A percentile compares a stretch with the other conserved stretches of the same genome.
Conservation (phyloP, 192 early-diverging fungal species). For the Globomyces pollinis-pini region DNA sequence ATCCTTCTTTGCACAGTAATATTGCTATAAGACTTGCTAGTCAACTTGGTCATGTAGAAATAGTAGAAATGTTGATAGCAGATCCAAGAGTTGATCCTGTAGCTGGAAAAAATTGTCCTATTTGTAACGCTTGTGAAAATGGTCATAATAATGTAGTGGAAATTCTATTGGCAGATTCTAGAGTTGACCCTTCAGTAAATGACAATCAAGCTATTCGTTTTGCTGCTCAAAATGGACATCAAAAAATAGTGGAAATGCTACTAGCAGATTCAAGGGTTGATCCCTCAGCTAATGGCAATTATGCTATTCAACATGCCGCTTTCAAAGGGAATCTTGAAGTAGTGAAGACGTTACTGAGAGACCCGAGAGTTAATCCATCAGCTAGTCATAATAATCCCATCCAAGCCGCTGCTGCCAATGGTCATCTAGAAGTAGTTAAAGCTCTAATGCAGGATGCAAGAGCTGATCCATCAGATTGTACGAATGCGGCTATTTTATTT, state of each 20-base stretch:
- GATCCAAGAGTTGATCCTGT: slow-evolving; percentile 1
- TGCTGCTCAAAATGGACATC: not conserved
- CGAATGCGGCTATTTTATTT: not conserved
- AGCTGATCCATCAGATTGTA: not conserved
- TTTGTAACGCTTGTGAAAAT: not conserved
- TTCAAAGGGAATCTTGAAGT: not conserved
- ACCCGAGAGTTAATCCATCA: not conserved
- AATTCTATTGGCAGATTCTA: not conserved
- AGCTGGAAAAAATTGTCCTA: not conserved
- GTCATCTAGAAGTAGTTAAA: not conserved
- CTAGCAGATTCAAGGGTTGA: not conserved
- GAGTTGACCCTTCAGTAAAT: not conserved
- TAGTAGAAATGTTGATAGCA: not conserved
- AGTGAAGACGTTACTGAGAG: not conserved
- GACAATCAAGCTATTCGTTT: not conserved
- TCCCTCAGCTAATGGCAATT: too few relatives aligned
- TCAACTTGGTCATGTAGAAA: not conserved
- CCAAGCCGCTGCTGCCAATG: not conserved
- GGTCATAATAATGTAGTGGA: not conserved
- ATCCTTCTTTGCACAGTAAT: not conserved
- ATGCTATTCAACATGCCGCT: too few relatives aligned
- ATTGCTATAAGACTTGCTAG: not conserved
- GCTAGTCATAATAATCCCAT: not conserved
- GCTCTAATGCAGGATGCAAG: not conserved
- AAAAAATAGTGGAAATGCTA: not conserved